Evolutionary conservation across 2,329 filamentous ascomycete species (phyloP), one percentile per base, ranked within the genome.

Genomic region (Blumeria hordei): DNA sequence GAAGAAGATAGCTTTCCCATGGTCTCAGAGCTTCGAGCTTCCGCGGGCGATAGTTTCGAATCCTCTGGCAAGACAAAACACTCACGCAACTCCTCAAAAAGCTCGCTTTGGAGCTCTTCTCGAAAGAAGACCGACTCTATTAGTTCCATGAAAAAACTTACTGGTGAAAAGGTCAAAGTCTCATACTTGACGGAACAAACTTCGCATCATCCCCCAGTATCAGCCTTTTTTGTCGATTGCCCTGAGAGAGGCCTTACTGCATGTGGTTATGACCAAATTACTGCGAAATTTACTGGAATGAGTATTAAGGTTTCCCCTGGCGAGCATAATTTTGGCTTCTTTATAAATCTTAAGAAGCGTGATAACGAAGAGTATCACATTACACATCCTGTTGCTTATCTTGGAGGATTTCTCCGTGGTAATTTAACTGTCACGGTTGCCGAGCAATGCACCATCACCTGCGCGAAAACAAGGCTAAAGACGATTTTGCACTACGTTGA

Each of bases 181-280:
- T 94, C 88, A 9, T 98, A 94, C 67, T 74, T 98, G 58, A 96
- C 92, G 32, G 92, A 98, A 69, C 92, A 98, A 70, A 98, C 92
- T 8, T 95, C 88, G 7, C 92, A 98, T 64, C 92, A 98, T 69
- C 92, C 92, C 36, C 92, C 92, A 9, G 90, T 98, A 60, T 96
- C 90, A 61, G 92, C 92, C 12, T 98, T 94, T 69, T 90, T 85
- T 67, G 81, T 95, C 59, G 83, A 88, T 64, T 98, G 92, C 65
- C 88, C 88, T 0, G 85, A 93, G 61, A 88, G 87, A 65, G 92
- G 90, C 33, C 76, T 98, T 60, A 80, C 79, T 39, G 92, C 92
- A 14, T 77, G 83, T 57, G 92, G 92, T 1, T 98, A 90, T 65
- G 92, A 98, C 65, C 92, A 98, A 71, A 81, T 98, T 63, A 90